Percentiles rank a stretch among this genome's conserved stretches.
Evolutionary conservation across 768 basidiomycete genomes (phyloP).

Genomic region (Auricularia heimuer): DNA sequence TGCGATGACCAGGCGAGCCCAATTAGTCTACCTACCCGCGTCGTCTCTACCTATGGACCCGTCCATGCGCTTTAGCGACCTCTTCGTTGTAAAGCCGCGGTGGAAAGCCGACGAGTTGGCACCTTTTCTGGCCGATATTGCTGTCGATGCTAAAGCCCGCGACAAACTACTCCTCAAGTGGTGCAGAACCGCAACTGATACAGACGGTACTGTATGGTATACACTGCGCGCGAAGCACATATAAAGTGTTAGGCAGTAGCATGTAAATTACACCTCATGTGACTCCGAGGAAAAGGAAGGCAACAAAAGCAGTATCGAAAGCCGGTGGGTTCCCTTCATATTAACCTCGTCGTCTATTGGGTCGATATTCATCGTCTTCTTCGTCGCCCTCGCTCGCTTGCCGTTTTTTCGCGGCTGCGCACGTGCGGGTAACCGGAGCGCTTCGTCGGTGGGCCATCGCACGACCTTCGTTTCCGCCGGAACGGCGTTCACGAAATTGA

Average conservation of each 20-base stretch:
- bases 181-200: constrained; percentile 65
- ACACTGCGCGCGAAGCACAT: constrained; percentile 39
- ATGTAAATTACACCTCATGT: background rate
- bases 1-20: constrained; percentile 14
- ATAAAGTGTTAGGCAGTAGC: constrained; percentile 20
- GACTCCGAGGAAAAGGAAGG: background rate
- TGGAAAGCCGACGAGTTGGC: constrained; percentile 75
- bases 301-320: constrained; percentile 1
- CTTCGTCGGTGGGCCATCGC: background rate
- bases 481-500: constrained; percentile 42
- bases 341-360: constrained; percentile 30
- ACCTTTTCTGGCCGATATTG: constrained; percentile 75
- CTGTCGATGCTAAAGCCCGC: constrained; percentile 74
- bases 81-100: constrained; percentile 69
- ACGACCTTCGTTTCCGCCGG: constrained; percentile 21
- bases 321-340: constrained; percentile 15
- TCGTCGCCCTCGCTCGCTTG: constrained; percentile 20
- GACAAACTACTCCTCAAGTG: constrained; percentile 84
- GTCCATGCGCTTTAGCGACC: constrained; percentile 70
- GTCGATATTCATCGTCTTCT: constrained; percentile 40
- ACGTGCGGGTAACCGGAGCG: constrained; percentile 5
- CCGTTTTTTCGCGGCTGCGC: constrained; percentile 11
- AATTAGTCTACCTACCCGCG: constrained; percentile 66
- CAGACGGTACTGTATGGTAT: constrained; percentile 56
- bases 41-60: constrained; percentile 69